A percentile compares a stretch with the other conserved stretches of the same genome.
Conservation (phyloP, 257 asterid genomes). For the Plantago major region DNA sequence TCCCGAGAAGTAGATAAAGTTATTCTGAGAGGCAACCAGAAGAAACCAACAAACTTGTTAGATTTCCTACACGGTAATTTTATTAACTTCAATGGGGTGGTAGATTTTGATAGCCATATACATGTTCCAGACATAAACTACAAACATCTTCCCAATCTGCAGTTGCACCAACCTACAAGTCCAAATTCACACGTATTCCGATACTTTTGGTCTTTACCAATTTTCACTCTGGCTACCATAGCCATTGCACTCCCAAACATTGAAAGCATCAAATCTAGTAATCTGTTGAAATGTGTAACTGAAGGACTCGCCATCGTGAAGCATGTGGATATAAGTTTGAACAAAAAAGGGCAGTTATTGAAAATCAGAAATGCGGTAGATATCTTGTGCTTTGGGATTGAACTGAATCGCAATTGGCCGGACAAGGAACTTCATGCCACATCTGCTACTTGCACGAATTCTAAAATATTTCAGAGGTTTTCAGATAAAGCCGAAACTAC, state of each 20-base stretch:
- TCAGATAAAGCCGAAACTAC: conserved; percentile 2
- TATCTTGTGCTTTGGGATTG: conserved; percentile 23
- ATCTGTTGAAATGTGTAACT: conserved; percentile 21
- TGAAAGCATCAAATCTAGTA: conserved; percentile 3
- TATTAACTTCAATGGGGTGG: conserved; percentile 29
- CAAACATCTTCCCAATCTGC: no score
- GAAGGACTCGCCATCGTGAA: conserved; percentile 26
- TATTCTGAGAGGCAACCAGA: conserved; percentile 21
- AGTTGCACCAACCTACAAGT: conserved; percentile 15
- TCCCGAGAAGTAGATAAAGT: conserved; percentile 27
- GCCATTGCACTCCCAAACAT: conserved; percentile 38
- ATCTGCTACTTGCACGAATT: conserved; percentile 1
- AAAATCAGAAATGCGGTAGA: conserved; percentile 29
- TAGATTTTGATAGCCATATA: conserved; percentile 21
- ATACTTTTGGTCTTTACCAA: conserved; percentile 36
- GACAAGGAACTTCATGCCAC: conserved; percentile 9
- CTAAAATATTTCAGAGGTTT: conserved; percentile 3
- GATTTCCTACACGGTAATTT: conserved; percentile 18
- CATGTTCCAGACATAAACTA: no score
- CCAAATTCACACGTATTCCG: conserved; percentile 31
- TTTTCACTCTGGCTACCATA: conserved; percentile 36
- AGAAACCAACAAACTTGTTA: conserved; percentile 26
- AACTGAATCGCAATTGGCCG: conserved; percentile 25
- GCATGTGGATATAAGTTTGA: conserved; percentile 22
- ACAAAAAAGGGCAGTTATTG: conserved; percentile 1